phyloP scores from a whole-genome alignment of 148 eudicot species.

The Camellia sinensis region DNA sequence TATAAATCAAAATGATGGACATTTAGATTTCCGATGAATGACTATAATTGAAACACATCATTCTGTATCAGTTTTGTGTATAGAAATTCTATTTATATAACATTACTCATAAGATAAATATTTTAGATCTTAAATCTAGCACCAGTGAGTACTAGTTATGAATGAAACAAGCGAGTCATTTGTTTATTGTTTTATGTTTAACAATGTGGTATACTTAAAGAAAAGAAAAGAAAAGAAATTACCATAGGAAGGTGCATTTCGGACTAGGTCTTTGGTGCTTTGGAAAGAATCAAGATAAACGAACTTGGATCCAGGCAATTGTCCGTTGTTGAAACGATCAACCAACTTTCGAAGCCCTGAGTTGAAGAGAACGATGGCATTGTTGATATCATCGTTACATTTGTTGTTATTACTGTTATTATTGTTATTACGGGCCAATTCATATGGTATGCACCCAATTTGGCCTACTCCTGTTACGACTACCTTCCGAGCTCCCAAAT shows the following conservation, averaged over 20 bases:
- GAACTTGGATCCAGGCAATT: conserved; percentile 61
- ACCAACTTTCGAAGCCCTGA: conserved; percentile 57
- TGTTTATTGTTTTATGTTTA: no score
- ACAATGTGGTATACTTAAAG: no score
- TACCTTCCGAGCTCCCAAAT: conserved; percentile 74
- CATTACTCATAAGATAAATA: no score
- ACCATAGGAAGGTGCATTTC: conserved; percentile 54
- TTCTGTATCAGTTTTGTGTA: no score
- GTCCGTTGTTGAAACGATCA: conserved; percentile 52
- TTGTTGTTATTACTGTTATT: conserved; percentile 32
- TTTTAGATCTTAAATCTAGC: no score
- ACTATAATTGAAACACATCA: no score
- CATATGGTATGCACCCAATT: conserved; percentile 89
- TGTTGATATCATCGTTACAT: conserved; percentile 71
- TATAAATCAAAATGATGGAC: no score
- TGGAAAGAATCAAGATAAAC: conserved; percentile 57
- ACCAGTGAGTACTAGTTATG: no score
- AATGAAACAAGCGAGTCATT: no score
- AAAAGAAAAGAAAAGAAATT: background rate
- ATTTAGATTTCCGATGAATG: no score
- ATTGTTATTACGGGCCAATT: conserved; percentile 49
- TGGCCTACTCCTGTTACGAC: conserved; percentile 62
- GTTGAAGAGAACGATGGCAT: conserved; percentile 51
- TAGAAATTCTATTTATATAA: no score
- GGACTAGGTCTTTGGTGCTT: conserved; percentile 40